Percentiles rank a stretch among this genome's conserved stretches.
phyloP scores from a whole-genome alignment of 176 grass and related monocot genomes.

The Oryza glumipatula region DNA sequence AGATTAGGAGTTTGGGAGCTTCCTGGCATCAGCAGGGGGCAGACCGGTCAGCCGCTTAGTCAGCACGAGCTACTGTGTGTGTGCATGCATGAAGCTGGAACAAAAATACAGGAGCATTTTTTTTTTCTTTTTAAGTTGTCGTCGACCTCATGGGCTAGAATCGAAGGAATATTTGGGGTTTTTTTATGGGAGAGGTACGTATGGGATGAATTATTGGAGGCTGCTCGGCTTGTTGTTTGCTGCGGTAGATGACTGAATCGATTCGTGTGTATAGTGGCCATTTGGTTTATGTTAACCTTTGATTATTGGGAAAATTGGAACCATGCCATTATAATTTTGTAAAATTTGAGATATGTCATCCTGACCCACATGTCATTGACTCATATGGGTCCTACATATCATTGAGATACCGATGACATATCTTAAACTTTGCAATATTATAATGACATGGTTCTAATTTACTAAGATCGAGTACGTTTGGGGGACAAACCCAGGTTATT shows the following conservation, averaged over 20 bases:
- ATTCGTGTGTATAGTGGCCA: background rate
- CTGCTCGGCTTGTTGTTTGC: background rate
- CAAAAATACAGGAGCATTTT: too few species aligned
- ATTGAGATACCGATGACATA: too few species aligned
- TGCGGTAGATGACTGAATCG: background rate
- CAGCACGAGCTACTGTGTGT: background rate
- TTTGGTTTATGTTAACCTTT: background rate
- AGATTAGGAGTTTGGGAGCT: background rate
- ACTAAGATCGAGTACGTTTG: background rate
- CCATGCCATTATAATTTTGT: too few species aligned
- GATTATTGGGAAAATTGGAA: background rate
- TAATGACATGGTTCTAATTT: background rate
- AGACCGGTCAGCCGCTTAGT: background rate
- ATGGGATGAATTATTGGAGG: background rate
- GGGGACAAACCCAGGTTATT: background rate
- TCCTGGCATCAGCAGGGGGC: conserved; percentile 20
- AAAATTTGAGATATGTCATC: too few species aligned
- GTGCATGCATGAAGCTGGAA: background rate
- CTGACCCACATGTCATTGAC: too few species aligned
- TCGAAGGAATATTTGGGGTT: background rate
- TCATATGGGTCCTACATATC: too few species aligned
- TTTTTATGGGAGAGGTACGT: too few species aligned
- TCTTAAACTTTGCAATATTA: too few species aligned
- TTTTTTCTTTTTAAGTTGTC: background rate
- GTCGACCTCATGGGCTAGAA: background rate